phyloP scores from a whole-genome alignment of 805 yeast genomes.

The Yamadazyma paraphyllophila region DNA sequence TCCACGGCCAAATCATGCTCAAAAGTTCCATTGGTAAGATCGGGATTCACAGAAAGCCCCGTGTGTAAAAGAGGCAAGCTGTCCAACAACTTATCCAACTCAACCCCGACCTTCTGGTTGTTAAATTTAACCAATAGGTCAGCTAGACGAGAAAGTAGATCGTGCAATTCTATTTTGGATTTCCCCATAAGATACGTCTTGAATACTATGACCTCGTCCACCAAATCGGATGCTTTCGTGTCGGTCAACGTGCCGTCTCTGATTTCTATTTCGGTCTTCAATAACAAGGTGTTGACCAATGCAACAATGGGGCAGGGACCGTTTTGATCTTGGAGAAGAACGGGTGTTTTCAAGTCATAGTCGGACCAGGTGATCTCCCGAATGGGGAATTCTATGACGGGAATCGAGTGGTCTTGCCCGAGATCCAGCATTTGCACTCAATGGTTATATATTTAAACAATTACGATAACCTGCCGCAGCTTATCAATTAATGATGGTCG shows the following conservation, averaged over 20 bases:
- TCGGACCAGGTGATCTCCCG: slow-evolving; percentile 33
- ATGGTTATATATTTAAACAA: too few species aligned
- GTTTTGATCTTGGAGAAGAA: slow-evolving; percentile 72
- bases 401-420: background rate
- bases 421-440: background rate
- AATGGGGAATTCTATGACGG: slow-evolving; percentile 18
- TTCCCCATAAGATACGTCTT: slow-evolving; percentile 4
- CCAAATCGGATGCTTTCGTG: slow-evolving; percentile 3
- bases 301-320: slow-evolving; percentile 92
- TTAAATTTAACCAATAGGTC: slow-evolving; percentile 14
- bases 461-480: too few species aligned
- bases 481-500: too few species aligned
- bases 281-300: slow-evolving; percentile 63
- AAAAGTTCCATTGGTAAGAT: slow-evolving; percentile 54
- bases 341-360: slow-evolving; percentile 43
- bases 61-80: slow-evolving; percentile 62
- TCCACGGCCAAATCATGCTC: slow-evolving; percentile 47
- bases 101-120: slow-evolving; percentile 2
- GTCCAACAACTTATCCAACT: slow-evolving; percentile 43
- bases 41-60: slow-evolving; percentile 73
- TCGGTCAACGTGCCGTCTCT: slow-evolving; percentile 10
- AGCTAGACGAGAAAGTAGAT: slow-evolving; percentile 11
- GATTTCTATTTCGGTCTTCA: slow-evolving; percentile 40
- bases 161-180: slow-evolving; percentile 4
- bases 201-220: slow-evolving; percentile 1